Evolutionary conservation across 2,329 filamentous ascomycete species (phyloP).

Genomic region (Leptosphaerulina australis): DNA sequence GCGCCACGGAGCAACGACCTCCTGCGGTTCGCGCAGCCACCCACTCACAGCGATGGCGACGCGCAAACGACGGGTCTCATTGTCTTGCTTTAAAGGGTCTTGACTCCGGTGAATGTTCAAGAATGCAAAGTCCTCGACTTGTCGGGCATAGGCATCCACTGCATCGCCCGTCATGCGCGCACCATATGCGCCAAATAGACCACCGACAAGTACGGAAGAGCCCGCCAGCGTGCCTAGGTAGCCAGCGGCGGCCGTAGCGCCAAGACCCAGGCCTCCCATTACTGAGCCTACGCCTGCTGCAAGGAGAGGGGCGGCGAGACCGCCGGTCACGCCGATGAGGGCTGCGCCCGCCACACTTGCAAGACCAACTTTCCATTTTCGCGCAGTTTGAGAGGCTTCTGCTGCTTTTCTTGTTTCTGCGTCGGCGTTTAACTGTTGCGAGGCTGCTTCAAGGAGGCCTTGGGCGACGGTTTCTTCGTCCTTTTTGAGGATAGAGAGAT

Average conservation of each 20-base stretch:
- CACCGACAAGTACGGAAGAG: slow-evolving; percentile 78
- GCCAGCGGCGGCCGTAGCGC: slow-evolving; percentile 73
- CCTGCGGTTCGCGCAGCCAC: slow-evolving; percentile 74
- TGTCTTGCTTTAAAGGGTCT: slow-evolving; percentile 57
- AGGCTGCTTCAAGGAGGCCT: slow-evolving; percentile 73
- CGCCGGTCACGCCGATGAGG: slow-evolving; percentile 81
- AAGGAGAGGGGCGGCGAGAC: slow-evolving; percentile 76
- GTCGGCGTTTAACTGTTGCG: slow-evolving; percentile 74
- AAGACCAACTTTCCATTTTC: slow-evolving; percentile 82
- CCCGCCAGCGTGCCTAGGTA: slow-evolving; percentile 82
- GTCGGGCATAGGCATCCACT: slow-evolving; percentile 84
- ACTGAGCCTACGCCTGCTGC: slow-evolving; percentile 80
- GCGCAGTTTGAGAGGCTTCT: slow-evolving; percentile 68
- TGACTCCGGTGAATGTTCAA: slow-evolving; percentile 64
- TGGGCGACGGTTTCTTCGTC: slow-evolving; percentile 78
- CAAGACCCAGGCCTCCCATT: slow-evolving; percentile 77
- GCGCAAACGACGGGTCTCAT: slow-evolving; percentile 63
- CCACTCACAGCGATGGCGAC: slow-evolving; percentile 85
- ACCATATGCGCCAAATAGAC: slow-evolving; percentile 90
- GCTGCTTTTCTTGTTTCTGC: slow-evolving; percentile 74
- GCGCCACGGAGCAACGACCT: slow-evolving; percentile 79
- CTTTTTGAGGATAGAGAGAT: slow-evolving; percentile 66
- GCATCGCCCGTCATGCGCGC: slow-evolving; percentile 81
- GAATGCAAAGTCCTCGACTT: slow-evolving; percentile 89
- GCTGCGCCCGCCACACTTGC: slow-evolving; percentile 88